Conservation (phyloP, 78 protist species). For the Parvularia atlantis region DNA sequence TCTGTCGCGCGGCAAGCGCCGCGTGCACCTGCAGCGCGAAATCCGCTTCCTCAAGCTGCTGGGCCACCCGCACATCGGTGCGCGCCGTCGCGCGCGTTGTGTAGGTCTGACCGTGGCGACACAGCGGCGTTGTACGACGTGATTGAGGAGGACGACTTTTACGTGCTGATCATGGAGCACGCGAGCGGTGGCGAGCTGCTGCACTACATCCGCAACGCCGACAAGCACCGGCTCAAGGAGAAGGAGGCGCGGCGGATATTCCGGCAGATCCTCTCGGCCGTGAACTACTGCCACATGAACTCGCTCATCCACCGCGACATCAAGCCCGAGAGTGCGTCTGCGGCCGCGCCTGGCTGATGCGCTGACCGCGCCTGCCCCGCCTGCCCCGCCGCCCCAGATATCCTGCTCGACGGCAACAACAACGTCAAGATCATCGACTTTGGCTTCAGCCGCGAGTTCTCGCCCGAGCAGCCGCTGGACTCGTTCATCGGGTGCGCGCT, state of each 20-base stretch:
- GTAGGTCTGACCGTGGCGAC: too few species aligned
- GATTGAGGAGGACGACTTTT: too few species aligned
- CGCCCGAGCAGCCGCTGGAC: slow-evolving; percentile 5
- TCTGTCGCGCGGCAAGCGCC: neutral
- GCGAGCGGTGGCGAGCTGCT: slow-evolving; percentile 34
- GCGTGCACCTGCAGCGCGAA: slow-evolving; percentile 38
- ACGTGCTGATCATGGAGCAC: slow-evolving; percentile 25
- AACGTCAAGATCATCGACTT: slow-evolving; percentile 44
- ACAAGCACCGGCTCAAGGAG: slow-evolving; percentile 13
- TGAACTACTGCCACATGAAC: slow-evolving; percentile 46
- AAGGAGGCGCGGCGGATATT: slow-evolving; percentile 44
- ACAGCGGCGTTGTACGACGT: too few species aligned
- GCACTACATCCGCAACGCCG: too few species aligned
- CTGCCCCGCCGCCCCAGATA: neutral
- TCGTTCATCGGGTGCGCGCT: slow-evolving; percentile 25
- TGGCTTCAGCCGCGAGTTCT: slow-evolving; percentile 20
- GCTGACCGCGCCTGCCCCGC: too few species aligned
- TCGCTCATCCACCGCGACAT: slow-evolving; percentile 12
- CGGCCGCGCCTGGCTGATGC: too few species aligned
- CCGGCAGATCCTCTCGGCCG: slow-evolving; percentile 39
- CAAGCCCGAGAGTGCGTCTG: slow-evolving; percentile 1
- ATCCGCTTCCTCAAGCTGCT: slow-evolving; percentile 33
- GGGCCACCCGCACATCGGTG: slow-evolving; percentile 29
- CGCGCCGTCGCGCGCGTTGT: too few species aligned
- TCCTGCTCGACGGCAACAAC: slow-evolving; percentile 27